Percentiles rank a stretch among this genome's conserved stretches.
Evolutionary conservation across 2,329 filamentous ascomycete species (phyloP).

Genomic region (Penicillium sp.): DNA sequence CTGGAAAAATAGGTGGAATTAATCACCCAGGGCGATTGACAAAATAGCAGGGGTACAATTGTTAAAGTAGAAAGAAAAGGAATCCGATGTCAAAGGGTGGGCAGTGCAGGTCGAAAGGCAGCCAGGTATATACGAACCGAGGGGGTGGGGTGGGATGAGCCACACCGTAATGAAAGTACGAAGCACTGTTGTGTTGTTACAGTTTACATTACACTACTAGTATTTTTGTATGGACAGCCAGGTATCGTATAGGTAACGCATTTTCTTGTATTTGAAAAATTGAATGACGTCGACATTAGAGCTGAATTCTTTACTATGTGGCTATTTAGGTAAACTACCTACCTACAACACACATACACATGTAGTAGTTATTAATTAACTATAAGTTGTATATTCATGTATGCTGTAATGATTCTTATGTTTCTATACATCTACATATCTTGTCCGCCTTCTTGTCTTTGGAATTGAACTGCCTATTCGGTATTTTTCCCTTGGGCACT

Average conservation of each 20-base stretch:
- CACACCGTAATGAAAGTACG: constrained; percentile 11
- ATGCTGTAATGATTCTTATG: no score
- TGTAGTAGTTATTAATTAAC: no score
- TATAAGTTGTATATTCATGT: no score
- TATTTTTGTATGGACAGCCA: not conserved
- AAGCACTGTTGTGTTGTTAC: not conserved
- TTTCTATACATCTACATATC: no score
- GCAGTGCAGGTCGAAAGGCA: constrained; percentile 5
- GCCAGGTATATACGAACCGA: constrained; percentile 11
- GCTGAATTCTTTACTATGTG: no score
- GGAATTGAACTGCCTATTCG: no score
- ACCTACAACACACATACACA: no score
- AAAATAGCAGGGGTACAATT: not conserved
- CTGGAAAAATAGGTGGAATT: constrained; percentile 8
- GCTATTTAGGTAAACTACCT: no score
- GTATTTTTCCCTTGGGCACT: no score
- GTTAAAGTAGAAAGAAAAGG: not conserved
- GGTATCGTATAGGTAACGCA: not conserved
- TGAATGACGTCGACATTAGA: no score
- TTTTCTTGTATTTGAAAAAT: no score
- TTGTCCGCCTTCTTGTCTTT: no score
- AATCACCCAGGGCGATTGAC: constrained; percentile 5
- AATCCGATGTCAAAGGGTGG: constrained; percentile 2
- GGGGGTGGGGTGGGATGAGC: constrained; percentile 16
- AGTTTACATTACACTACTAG: not conserved